Base-by-base conservation (phyloP, 352 stramenopile species). In the Phytopythium kandeliae region DNA sequence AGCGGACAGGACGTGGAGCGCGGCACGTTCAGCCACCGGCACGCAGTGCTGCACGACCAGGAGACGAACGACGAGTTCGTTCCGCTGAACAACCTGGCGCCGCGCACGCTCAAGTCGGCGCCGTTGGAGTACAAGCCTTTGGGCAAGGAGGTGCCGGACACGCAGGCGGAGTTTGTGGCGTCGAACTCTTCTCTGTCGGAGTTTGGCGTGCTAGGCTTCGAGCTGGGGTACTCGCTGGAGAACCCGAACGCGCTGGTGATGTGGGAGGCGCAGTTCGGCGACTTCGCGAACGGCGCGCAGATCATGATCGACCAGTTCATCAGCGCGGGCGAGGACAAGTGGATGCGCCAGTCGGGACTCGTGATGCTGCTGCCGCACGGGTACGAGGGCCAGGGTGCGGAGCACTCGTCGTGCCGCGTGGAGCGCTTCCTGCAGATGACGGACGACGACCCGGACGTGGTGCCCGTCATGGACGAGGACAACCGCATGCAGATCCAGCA, bases 261-360 rank as follows among this genome's bases (percentile, higher is more conserved):
- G 42, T 86, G 75, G 75, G 95, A 99, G 71, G 95, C 95, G 28
- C 96, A 98, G 63, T 99, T 99, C 62, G 95, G 96, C 43, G 96
- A 98, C 67, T 99, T 99, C 63, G 80, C 83, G 21, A 98, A 98
- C 67, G 91, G 94, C 46, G 95, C 95, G 24, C 96, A 99, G 74
- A 92, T 98, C 51, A 97, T 98, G 68, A 96, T 99, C 51, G 96
- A 99, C 77, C 92, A 98, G 66, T 98, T 98, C 66, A 86, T 99
- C 57, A 87, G 74, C 44, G 69, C 81, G n/a, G 95, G 95, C 52
- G 96, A 99, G 73, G 89, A 97, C 71, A 99, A 98, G 71, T 98
- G 96, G 96, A 78, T 97, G 65, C 73, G 92, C 63, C 95, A 98
- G 67, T 96, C 74, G 56, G 95, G 96, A 31, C 72, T 99, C 15